Base-by-base conservation (phyloP, 805 yeast species). In the Yarrowia deformans region DNA sequence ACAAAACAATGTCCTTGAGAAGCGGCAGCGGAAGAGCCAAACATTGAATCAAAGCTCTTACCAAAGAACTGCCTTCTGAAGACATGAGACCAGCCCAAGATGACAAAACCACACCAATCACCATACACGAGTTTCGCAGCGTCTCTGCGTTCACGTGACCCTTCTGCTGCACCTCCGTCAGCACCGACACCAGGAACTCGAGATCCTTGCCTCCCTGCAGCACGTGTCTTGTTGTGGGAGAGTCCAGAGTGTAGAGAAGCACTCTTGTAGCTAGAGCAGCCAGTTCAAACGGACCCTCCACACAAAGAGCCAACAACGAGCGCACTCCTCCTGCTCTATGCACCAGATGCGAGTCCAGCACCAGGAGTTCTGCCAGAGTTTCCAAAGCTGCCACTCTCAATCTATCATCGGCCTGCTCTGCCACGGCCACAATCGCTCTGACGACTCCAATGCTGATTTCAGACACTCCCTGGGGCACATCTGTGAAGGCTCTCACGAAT, bases 81-180 rank as follows among this genome's bases (percentile, higher is more conserved):
- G 68, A 63, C 29, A 93, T 75, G 12, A 93, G 74, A 0, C 99
- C 99, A 13, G 90, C 82, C 87, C 94, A 89, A 42, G 87, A 83
- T 71, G 91, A 90, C 61, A 94, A 78, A 32, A 91, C 79, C 4
- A 84, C 76, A 0, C 90, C 79, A 1, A 94, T 76, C 9, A 91
- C 81, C 52, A 84, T 82, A 0, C 93, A 85, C 14, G 87, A 80
- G 70, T 83, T 84, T 69, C 88, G 89, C 37, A 92, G 79, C 72
- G 83, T 85, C 46, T 86, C 88, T 37, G 81, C 78, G 69, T 83
- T 83, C 37, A 83, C 75, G 66, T 84, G 85, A 9, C 82, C 81
- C 67, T 81, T 81, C 19, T 80, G 79, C 46, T 84, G 87, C 18
- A 84, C 79, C 50, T 88, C 93, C 16, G 95, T 87, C 73, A 90